Percentiles rank a stretch among this genome's conserved stretches.
Conservation (phyloP, 1,284 basidiomycete species). For the Veloboletus limbatus region DNA sequence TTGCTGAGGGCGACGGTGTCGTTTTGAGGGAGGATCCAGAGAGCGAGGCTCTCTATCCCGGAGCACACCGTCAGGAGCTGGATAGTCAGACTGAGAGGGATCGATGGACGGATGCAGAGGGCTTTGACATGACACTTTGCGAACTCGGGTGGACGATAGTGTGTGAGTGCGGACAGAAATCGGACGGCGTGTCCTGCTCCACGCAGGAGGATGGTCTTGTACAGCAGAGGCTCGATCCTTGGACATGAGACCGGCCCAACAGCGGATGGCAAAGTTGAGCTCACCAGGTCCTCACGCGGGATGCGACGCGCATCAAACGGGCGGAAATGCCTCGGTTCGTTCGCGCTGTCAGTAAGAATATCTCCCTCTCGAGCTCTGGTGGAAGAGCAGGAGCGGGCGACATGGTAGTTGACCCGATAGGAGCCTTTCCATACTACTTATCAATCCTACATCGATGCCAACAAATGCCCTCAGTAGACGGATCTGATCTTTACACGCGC, state of each 20-base stretch:
- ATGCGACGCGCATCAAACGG: slow-evolving; percentile 18
- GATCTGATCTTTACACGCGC: slow-evolving; percentile 29
- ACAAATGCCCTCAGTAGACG: too few species aligned
- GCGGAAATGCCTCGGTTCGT: slow-evolving; percentile 5
- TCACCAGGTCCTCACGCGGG: slow-evolving; percentile 19
- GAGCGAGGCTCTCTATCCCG: slow-evolving; percentile 17
- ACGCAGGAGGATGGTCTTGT: slow-evolving; percentile 16
- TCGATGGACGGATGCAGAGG: slow-evolving; percentile 14
- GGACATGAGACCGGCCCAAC: background rate
- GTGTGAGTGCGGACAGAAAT: slow-evolving; percentile 10
- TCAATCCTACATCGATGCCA: too few species aligned
- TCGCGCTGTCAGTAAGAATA: slow-evolving; percentile 17
- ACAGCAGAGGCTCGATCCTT: slow-evolving; percentile 22
- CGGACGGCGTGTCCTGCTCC: slow-evolving; percentile 3
- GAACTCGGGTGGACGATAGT: slow-evolving; percentile 11
- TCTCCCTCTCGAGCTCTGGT: too few species aligned
- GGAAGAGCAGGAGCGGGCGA: too few species aligned
- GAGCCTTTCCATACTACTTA: too few species aligned
- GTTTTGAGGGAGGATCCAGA: slow-evolving; percentile 15
- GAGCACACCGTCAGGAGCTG: slow-evolving; percentile 16
- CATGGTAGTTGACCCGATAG: too few species aligned
- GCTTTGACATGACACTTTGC: slow-evolving; percentile 10
- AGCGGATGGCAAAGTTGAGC: background rate
- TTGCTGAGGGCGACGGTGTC: background rate
- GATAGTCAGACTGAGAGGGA: slow-evolving; percentile 1